Percentiles rank a stretch among this genome's conserved stretches.
Evolutionary conservation across 495 filamentous ascomycete species (phyloP).

Genomic region (Penicillium daleae): DNA sequence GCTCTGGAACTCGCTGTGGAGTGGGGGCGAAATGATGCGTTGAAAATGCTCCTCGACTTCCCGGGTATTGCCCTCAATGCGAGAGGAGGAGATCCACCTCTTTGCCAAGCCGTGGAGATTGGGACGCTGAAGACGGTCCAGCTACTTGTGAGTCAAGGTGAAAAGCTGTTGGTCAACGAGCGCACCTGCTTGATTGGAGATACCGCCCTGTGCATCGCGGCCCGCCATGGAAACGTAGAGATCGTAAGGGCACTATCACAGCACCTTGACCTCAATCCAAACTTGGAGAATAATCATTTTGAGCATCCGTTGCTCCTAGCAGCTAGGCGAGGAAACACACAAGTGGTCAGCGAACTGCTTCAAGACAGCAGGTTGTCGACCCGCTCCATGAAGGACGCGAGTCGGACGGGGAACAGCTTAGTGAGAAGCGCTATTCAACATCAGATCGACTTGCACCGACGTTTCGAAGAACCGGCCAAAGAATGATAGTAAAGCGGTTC

Average conservation of each 20-base stretch:
- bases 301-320: slow-evolving; percentile 12
- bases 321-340: slow-evolving; percentile 2
- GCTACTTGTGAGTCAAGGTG: slow-evolving; percentile 12
- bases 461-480: background rate
- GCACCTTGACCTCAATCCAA: slow-evolving; percentile 13
- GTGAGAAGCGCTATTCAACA: background rate
- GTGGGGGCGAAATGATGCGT: slow-evolving; percentile 4
- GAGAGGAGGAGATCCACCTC: slow-evolving; percentile 10
- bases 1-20: slow-evolving; percentile 11
- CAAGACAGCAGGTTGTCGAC: background rate
- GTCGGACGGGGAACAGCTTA: background rate
- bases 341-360: slow-evolving; percentile 8
- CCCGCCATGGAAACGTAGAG: slow-evolving; percentile 12
- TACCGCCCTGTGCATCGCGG: slow-evolving; percentile 18
- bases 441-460: background rate
- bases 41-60: slow-evolving; percentile 9
- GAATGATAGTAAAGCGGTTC: background rate
- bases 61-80: slow-evolving; percentile 18
- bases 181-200: slow-evolving; percentile 13
- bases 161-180: slow-evolving; percentile 15
- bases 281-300: slow-evolving; percentile 11
- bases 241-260: slow-evolving; percentile 14
- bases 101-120: slow-evolving; percentile 6
- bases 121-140: slow-evolving; percentile 6
- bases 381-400: background rate